Percentiles rank a stretch among this genome's conserved stretches.
phyloP scores from a whole-genome alignment of 176 grass and related monocot species.

The barley (Hordeum vulgare) region MorexV3_pseudomolecules_assembly NC_058520.1:534155026-534155525 shows the following conservation, averaged over 20 bases:
- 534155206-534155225: not conserved
- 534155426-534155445: no score
- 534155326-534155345: no score
- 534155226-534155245: not conserved
- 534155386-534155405: no score
- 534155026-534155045: not conserved
- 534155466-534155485: no score
- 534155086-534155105: not conserved
- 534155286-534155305: not conserved
- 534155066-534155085: conserved; percentile 1
- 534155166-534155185: not conserved
- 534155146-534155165: not conserved
- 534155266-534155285: not conserved
- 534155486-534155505: no score
- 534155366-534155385: no score
- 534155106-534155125: not conserved
- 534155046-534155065: not conserved
- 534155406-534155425: no score
- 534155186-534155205: not conserved
- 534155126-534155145: not conserved
- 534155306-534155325: no score
- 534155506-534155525: no score
- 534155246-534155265: not conserved
- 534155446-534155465: no score
- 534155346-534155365: no score